Percentiles rank a stretch among this genome's conserved stretches.
Conservation (phyloP, 768 basidiomycete species). For the Hygrocybe coccinea region DNA sequence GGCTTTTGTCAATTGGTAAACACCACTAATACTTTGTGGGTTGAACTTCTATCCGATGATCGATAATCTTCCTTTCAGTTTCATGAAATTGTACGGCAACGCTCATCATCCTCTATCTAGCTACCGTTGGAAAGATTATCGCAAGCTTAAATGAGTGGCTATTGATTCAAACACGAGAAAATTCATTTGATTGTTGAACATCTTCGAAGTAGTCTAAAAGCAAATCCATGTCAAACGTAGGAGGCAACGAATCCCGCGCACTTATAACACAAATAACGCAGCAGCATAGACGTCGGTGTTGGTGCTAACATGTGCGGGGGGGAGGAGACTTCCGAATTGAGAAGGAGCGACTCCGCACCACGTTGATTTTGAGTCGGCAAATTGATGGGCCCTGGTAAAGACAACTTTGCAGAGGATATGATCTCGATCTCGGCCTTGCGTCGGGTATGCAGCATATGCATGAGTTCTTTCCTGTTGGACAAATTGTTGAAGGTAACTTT, state of each 20-base stretch:
- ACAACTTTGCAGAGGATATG: conserved; percentile 27
- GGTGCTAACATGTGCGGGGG: too few relatives aligned
- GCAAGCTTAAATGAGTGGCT: too few relatives aligned
- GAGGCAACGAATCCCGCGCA: neutral
- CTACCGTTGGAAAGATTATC: too few relatives aligned
- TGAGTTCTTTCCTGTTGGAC: conserved; percentile 65
- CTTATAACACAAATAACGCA: conserved; percentile 1
- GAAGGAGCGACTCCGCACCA: neutral
- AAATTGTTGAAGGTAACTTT: neutral
- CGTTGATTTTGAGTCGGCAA: neutral
- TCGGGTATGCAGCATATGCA: conserved; percentile 71
- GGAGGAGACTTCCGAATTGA: neutral
- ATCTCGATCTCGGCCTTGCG: conserved; percentile 93
- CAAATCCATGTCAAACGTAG: neutral
- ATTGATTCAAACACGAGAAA: too few relatives aligned
- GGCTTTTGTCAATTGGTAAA: too few relatives aligned
- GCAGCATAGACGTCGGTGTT: neutral
- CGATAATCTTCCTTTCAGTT: too few relatives aligned
- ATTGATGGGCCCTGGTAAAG: neutral
- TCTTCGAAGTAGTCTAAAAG: too few relatives aligned
- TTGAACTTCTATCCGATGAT: too few relatives aligned
- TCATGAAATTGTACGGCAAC: too few relatives aligned
- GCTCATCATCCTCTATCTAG: too few relatives aligned
- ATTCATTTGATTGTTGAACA: too few relatives aligned
- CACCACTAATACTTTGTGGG: too few relatives aligned